These are phyloP conservation scores for Hypoxylon intermedium DNA, from an alignment of 495 filamentous ascomycete species.

Conservation along the genomic window DNA sequence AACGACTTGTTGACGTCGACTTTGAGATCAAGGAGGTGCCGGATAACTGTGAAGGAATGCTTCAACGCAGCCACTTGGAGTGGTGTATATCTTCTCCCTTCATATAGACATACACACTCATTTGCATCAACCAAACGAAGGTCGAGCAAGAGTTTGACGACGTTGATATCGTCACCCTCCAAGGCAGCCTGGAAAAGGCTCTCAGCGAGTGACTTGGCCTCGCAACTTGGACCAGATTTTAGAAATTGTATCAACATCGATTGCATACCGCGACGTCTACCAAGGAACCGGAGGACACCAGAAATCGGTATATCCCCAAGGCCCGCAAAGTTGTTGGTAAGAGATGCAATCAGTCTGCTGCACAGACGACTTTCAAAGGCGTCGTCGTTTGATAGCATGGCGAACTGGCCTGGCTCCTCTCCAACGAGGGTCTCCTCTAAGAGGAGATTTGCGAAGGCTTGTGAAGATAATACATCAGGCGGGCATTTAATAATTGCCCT, in stretches of 20 bases:
- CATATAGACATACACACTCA: not conserved
- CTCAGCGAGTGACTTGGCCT: not conserved
- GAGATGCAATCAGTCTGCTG: not conserved
- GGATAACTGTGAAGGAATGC: not conserved
- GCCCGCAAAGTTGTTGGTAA: slow-evolving; percentile 2
- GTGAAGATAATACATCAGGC: not conserved
- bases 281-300: not conserved
- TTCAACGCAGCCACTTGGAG: not conserved
- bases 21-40: not conserved
- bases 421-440: not conserved
- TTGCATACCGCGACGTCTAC: not conserved
- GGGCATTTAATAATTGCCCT: too few species aligned
- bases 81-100: not conserved
- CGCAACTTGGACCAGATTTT: not conserved
- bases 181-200: not conserved
- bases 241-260: not conserved
- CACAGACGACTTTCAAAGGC: slow-evolving; percentile 1
- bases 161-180: not conserved
- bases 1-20: not conserved
- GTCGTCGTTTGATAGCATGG: not conserved
- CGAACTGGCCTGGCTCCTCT: not conserved
- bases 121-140: not conserved
- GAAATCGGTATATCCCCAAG: not conserved
- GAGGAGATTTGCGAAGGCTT: not conserved
- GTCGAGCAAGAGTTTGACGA: not conserved